A percentile compares a stretch with the other conserved stretches of the same genome.
phyloP scores from a whole-genome alignment of 208 protist genomes.

The Crithidia brevicula region DNA sequence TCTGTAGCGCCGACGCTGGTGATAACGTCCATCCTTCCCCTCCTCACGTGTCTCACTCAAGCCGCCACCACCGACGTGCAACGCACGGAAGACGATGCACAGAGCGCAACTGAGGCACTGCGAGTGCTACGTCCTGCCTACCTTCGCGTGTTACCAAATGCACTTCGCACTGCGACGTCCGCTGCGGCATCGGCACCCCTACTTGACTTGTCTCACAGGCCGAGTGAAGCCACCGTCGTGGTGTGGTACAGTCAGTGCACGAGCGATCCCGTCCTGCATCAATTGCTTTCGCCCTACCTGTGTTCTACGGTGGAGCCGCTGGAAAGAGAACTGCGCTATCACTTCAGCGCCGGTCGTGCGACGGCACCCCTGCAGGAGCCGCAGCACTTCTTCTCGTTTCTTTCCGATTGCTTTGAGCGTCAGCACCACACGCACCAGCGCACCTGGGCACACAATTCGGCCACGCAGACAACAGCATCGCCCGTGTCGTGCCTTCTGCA shows the following conservation, averaged over 20 bases:
- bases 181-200: not conserved
- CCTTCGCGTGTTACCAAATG: conserved; percentile 10
- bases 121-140: conserved; percentile 16
- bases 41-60: not conserved
- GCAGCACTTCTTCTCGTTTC: conserved; percentile 81
- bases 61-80: not conserved
- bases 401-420: conserved; percentile 42
- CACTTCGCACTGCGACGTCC: conserved; percentile 5
- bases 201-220: not conserved
- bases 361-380: conserved; percentile 58
- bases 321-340: conserved; percentile 69
- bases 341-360: conserved; percentile 52
- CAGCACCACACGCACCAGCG: conserved; percentile 10
- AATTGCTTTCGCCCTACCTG: conserved; percentile 46
- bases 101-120: not conserved
- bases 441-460: not conserved
- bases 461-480: conserved; percentile 3
- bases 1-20: not conserved
- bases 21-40: not conserved
- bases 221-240: not conserved
- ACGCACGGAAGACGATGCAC: not conserved
- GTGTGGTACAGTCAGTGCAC: conserved; percentile 9
- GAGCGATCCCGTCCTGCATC: conserved; percentile 2
- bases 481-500: not conserved
- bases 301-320: conserved; percentile 37